Evolutionary conservation across 345 rosid species (phyloP), one percentile per base, ranked within the genome.

Genomic region (Pistacia integerrima): DNA sequence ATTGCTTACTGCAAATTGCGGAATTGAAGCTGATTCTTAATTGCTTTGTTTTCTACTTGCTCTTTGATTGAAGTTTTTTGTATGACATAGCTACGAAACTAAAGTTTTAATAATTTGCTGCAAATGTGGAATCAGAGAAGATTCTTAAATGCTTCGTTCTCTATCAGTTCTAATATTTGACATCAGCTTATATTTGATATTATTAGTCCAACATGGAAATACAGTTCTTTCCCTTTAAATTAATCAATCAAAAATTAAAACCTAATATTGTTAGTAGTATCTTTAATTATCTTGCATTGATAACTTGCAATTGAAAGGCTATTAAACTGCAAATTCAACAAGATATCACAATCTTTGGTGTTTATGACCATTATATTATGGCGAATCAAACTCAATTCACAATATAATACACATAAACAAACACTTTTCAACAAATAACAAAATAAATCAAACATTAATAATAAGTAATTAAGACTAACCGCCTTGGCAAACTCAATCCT

Each of bases 401-500:
- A 14, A 54, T 73, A 69, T 82, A 51, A 44, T 48, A 74, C 38
- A 57, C 72, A 79, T 55, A 3, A 1, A 74, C 41, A 64, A n/a
- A 51, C 41, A 60, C 7, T 44, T 66, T 33, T 41, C 20, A 61
- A 55, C n/a, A 72, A 51, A 62, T 11, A 76, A 35, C 5, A 64
- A 62, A 62, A 63, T 28, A n/a, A 77, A 74, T 20, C 72, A 76
- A 64, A 78, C 64, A 70, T 68, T 72, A 83, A 76, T 73, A 74
- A 60, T 67, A 63, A 57, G 80, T 77, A 76, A 74, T 84, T 86
- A 84, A 77, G 64, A 95, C 99, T 95, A 92, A 95, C 98, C 98
- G 97, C 91, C 96, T 95, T 95, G 55, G 98, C 93, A 88, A 90
- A 95, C 87, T 95, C 98, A 82, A 95, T 89, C 84, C 89, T 89